These are phyloP conservation scores for Mycosarcoma maydis DNA, from an alignment of 1,284 basidiomycete species.

Conservation along the genomic window DNA sequence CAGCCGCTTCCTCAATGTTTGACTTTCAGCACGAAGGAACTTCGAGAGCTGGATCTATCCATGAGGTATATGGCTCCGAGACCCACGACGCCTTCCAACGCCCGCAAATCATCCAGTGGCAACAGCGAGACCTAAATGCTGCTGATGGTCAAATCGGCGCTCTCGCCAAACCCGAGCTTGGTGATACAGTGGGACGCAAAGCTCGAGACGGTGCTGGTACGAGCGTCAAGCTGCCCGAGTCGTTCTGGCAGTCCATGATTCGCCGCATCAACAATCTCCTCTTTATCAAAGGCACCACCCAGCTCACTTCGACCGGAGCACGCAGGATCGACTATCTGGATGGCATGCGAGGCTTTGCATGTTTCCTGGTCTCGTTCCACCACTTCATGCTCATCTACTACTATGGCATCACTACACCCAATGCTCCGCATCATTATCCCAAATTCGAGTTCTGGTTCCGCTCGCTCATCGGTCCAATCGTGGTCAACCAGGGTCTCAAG, in stretches of 20 bases:
- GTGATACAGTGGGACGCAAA: slow-evolving; percentile 41
- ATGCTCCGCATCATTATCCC: slow-evolving; percentile 47
- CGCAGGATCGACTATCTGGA: slow-evolving; percentile 60
- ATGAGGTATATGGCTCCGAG: slow-evolving; percentile 27
- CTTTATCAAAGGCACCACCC: slow-evolving; percentile 48
- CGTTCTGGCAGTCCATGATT: slow-evolving; percentile 15
- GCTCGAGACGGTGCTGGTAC: slow-evolving; percentile 29
- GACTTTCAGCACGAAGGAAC: slow-evolving; percentile 47
- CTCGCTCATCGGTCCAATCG: slow-evolving; percentile 47
- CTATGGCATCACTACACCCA: slow-evolving; percentile 46
- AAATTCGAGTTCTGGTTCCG: slow-evolving; percentile 57
- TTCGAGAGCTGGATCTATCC: slow-evolving; percentile 27
- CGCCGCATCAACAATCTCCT: slow-evolving; percentile 34
- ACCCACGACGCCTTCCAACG: slow-evolving; percentile 34
- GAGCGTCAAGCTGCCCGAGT: slow-evolving; percentile 35
- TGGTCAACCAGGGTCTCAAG: slow-evolving; percentile 56
- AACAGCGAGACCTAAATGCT: slow-evolving; percentile 43
- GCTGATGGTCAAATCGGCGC: slow-evolving; percentile 48
- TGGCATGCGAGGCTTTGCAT: slow-evolving; percentile 59
- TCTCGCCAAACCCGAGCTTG: slow-evolving; percentile 45
- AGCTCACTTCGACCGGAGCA: slow-evolving; percentile 49
- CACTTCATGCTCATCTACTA: slow-evolving; percentile 63
- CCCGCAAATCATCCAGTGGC: slow-evolving; percentile 55
- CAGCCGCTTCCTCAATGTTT: slow-evolving; percentile 18
- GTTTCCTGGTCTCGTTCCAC: slow-evolving; percentile 60